These are phyloP conservation scores for Hemileccinum impolitum DNA, from an alignment of 768 basidiomycete species.

Conservation along the genomic window DNA sequence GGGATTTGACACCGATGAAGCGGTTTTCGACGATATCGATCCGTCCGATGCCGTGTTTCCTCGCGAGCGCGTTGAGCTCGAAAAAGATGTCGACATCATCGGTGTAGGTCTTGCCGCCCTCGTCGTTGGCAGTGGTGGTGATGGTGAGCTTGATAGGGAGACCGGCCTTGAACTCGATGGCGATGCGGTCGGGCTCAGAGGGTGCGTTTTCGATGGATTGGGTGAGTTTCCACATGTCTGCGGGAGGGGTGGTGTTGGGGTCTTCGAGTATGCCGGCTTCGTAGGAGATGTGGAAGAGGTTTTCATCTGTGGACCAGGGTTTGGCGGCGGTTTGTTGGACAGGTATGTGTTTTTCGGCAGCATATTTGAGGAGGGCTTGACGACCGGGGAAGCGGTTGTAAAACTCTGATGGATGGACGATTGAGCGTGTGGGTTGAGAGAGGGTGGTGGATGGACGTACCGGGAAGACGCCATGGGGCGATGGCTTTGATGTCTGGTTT, in stretches of 20 bases:
- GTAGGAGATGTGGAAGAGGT: conserved; percentile 99
- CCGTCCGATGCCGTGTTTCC: conserved; percentile 94
- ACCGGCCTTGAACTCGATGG: conserved; percentile 84
- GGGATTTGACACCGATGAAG: conserved; percentile 98
- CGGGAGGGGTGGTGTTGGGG: conserved; percentile 89
- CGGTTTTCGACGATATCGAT: conserved; percentile 99
- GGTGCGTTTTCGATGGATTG: conserved; percentile 81
- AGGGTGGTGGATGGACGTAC: conserved; percentile 36
- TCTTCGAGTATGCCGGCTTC: conserved; percentile 99
- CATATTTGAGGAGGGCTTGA: conserved; percentile 87
- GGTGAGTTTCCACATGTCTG: conserved; percentile 99
- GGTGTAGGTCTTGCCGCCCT: conserved; percentile 60
- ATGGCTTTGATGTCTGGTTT: conserved; percentile 99
- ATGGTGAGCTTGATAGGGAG: conserved; percentile 87
- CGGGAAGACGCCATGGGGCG: conserved; percentile 96
- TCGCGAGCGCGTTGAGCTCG: conserved; percentile 83
- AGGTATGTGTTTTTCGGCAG: conserved; percentile 83
- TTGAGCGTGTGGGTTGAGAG: background rate
- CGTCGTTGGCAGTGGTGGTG: conserved; percentile 45
- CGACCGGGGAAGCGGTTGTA: conserved; percentile 97
- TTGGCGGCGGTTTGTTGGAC: conserved; percentile 94
- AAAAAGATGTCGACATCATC: conserved; percentile 94
- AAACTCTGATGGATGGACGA: conserved; percentile 57
- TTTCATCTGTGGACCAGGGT: conserved; percentile 99
- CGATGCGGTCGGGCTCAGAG: conserved; percentile 67